A percentile compares a stretch with the other conserved stretches of the same genome.
Conservation (phyloP, 768 basidiomycete species). For the Serendipita sp. region DNA sequence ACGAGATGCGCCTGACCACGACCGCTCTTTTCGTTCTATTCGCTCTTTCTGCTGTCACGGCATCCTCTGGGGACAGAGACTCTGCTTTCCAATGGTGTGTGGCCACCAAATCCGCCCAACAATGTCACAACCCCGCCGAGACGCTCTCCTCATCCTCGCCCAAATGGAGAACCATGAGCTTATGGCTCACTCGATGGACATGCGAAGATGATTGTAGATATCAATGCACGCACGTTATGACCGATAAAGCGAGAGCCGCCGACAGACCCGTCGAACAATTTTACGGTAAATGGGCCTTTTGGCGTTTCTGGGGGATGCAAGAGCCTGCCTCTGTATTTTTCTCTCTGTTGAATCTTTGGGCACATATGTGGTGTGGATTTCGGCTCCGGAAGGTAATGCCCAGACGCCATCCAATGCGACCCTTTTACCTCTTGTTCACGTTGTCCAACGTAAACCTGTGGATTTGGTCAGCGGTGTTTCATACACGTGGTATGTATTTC, state of each 20-base stretch:
- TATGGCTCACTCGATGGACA: constrained; percentile 67
- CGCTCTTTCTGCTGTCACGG: not conserved
- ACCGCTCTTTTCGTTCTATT: not conserved
- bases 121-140: not conserved
- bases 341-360: constrained; percentile 70
- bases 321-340: constrained; percentile 88
- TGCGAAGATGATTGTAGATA: constrained; percentile 84
- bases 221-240: constrained; percentile 66
- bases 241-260: constrained; percentile 29
- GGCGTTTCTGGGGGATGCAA: constrained; percentile 73
- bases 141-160: not conserved
- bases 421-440: constrained; percentile 49
- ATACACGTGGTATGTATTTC: constrained; percentile 58
- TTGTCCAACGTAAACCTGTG: constrained; percentile 72
- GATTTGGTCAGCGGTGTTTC: constrained; percentile 84
- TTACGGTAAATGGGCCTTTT: constrained; percentile 96
- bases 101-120: not conserved
- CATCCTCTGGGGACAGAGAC: constrained; percentile 1
- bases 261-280: constrained; percentile 46
- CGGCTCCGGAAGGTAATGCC: constrained; percentile 33
- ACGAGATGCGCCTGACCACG: not conserved
- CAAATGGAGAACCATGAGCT: constrained; percentile 24
- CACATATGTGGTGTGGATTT: constrained; percentile 45
- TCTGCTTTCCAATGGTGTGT: not conserved
- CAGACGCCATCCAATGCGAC: constrained; percentile 45